A percentile compares a stretch with the other conserved stretches of the same genome.
Evolutionary conservation across 208 protist species (phyloP).

Genomic region (Trypanosoma congolense): DNA sequence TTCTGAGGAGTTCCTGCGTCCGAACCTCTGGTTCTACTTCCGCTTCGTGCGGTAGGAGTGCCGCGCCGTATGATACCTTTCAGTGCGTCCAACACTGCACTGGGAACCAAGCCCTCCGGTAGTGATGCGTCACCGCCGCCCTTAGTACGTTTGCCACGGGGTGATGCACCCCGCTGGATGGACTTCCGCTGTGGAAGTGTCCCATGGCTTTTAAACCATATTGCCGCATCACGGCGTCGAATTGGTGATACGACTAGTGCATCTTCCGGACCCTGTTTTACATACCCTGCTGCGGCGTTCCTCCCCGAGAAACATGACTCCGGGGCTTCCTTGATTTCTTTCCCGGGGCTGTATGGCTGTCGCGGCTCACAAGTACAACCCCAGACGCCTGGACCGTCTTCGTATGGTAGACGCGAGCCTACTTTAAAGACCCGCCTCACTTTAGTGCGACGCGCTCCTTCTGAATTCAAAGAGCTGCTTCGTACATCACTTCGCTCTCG

Average conservation of each 20-base stretch:
- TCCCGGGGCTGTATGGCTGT: conserved; percentile 26
- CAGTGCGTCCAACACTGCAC: not conserved
- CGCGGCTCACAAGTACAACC: conserved; percentile 11
- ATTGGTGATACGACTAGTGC: conserved; percentile 12
- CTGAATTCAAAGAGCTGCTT: too few relatives aligned
- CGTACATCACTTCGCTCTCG: not conserved
- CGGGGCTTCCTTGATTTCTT: conserved; percentile 11
- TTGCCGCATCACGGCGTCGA: conserved; percentile 10
- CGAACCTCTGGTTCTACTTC: too few relatives aligned
- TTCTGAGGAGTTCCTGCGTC: too few relatives aligned
- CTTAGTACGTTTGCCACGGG: too few relatives aligned
- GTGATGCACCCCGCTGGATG: too few relatives aligned
- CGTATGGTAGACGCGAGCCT: conserved; percentile 52
- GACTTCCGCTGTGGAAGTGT: not conserved
- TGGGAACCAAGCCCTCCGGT: too few relatives aligned
- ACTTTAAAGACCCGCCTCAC: conserved; percentile 14
- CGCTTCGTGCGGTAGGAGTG: not conserved
- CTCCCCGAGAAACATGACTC: not conserved
- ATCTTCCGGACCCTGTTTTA: not conserved
- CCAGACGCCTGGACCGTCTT: conserved; percentile 69
- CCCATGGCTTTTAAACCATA: conserved; percentile 21
- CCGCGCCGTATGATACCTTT: not conserved
- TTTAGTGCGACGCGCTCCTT: too few relatives aligned
- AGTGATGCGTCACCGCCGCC: too few relatives aligned
- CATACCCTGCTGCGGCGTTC: not conserved